Evolutionary conservation across 768 basidiomycete species (phyloP).

Genomic region (Chiua virens): DNA sequence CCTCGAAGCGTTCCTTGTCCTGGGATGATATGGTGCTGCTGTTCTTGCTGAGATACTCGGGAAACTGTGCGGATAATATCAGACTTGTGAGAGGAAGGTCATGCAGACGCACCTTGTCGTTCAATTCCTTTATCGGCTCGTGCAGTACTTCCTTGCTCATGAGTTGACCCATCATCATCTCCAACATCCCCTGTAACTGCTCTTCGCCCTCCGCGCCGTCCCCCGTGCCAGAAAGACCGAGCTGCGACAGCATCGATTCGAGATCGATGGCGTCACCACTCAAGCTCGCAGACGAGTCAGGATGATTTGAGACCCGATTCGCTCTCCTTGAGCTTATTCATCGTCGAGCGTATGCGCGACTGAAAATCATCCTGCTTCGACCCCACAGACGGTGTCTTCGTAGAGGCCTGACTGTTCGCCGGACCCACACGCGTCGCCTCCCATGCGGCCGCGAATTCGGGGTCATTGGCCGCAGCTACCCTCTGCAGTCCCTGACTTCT

Average conservation of each 20-base stretch:
- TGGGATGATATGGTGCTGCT: constrained; percentile 49
- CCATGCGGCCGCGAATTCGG: constrained; percentile 61
- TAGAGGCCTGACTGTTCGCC: neutral
- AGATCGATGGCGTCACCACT: constrained; percentile 48
- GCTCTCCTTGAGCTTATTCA: constrained; percentile 71
- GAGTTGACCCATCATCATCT: constrained; percentile 51
- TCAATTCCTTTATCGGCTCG: constrained; percentile 80
- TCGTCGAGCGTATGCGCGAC: constrained; percentile 64
- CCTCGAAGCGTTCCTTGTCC: constrained; percentile 63
- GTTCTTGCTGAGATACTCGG: constrained; percentile 65
- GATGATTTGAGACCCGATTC: constrained; percentile 43
- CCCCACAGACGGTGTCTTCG: constrained; percentile 1
- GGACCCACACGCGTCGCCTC: constrained; percentile 59
- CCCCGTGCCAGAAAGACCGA: constrained; percentile 37
- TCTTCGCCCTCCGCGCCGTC: constrained; percentile 41
- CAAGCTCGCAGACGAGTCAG: constrained; percentile 1
- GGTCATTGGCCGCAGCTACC: constrained; percentile 13
- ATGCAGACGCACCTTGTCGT: constrained; percentile 22
- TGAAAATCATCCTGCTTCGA: constrained; percentile 53
- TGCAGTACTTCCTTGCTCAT: constrained; percentile 53
- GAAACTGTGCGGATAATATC: constrained; percentile 53
- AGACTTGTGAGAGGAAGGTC: neutral
- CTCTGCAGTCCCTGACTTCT: constrained; percentile 12
- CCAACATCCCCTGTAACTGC: constrained; percentile 66
- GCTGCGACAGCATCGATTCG: constrained; percentile 51